Evolutionary conservation across 495 filamentous ascomycete species (phyloP), one percentile per base, ranked within the genome.

Genomic region (Aspergillus sclerotiicarbonarius): DNA sequence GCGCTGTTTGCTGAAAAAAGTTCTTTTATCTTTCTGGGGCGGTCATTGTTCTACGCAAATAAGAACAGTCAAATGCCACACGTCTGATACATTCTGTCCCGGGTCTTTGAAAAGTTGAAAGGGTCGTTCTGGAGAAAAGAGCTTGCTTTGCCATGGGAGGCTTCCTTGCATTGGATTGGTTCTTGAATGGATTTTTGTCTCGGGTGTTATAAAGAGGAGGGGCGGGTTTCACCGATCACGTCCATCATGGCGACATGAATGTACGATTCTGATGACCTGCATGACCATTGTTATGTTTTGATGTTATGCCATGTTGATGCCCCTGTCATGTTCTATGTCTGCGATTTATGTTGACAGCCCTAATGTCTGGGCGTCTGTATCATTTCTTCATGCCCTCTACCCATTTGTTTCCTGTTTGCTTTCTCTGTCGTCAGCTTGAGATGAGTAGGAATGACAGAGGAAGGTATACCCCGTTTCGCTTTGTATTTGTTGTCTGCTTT

Each of bases 181-280:
- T 61, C 30, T 53, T 44, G 30, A 51, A n/a, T n/a, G n/a, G n/a
- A 3, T 25, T 58, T 62, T 44, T 39, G 53, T 21, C 51, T 60
- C 43, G 54, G 30, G 51, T 55, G 35, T 57, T 61, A 57, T 57
- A 63, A 61, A 62, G 61, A 56, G 60, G 62, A 59, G 43, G 50
- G 59, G 59, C 62, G 63, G 65, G 58, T 58, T 61, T 57, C 53
- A 67, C 57, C 54, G 57, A 64, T 63, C 57, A 53, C 62, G 62
- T 63, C 70, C 67, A 60, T 67, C 70, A 71, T 67, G 69, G 70
- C 69, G 66, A 74, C 71, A 73, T 75, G 74, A 73, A 74, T 75
- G 72, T 75, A 77, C 67, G 74, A 77, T 74, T 76, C 66, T 53
- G 70, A 77, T 75, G 74, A 77, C 71, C 72, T 75, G 67, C 68